A percentile compares a stretch with the other conserved stretches of the same genome.
Evolutionary conservation across 257 asterid genomes (phyloP).

Genomic region (Gentiana macrophylla): DNA sequence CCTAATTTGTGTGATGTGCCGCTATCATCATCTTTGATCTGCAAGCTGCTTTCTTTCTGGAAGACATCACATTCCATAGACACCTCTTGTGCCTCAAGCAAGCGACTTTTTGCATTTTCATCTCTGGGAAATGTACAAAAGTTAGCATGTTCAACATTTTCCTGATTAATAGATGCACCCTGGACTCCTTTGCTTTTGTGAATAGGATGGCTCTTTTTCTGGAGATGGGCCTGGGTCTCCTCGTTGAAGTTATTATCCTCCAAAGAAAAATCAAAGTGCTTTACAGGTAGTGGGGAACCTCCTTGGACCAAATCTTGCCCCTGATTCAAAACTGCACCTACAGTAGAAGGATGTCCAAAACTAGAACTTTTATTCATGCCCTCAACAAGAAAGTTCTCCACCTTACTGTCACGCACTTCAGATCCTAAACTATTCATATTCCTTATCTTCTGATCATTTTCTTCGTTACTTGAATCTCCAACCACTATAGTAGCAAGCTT

Average conservation of each 20-base stretch:
- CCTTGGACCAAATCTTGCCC: conserved; percentile 43
- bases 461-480: conserved; percentile 22
- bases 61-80: conserved; percentile 19
- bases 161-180: conserved; percentile 24
- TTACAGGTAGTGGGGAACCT: conserved; percentile 84
- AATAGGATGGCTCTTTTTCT: conserved; percentile 17
- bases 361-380: conserved; percentile 17
- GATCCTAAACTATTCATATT: conserved; percentile 29
- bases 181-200: conserved; percentile 17
- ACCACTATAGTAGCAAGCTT: conserved; percentile 15
- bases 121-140: conserved; percentile 10
- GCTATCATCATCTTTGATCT: conserved; percentile 21
- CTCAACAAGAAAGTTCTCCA: conserved; percentile 15
- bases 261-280: conserved; percentile 74
- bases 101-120: conserved; percentile 17
- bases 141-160: conserved; percentile 11
- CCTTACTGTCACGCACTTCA: conserved; percentile 22
- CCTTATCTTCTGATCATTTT: conserved; percentile 25
- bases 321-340: conserved; percentile 28
- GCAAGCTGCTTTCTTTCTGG: conserved; percentile 17
- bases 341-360: conserved; percentile 32
- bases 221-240: conserved; percentile 24
- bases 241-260: conserved; percentile 39
- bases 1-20: conserved; percentile 28
- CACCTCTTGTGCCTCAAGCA: conserved; percentile 22